These are phyloP conservation scores for Protomyces macrosporus DNA, from an alignment of 1,139 yeast genomes.

Conservation along the genomic window DNA sequence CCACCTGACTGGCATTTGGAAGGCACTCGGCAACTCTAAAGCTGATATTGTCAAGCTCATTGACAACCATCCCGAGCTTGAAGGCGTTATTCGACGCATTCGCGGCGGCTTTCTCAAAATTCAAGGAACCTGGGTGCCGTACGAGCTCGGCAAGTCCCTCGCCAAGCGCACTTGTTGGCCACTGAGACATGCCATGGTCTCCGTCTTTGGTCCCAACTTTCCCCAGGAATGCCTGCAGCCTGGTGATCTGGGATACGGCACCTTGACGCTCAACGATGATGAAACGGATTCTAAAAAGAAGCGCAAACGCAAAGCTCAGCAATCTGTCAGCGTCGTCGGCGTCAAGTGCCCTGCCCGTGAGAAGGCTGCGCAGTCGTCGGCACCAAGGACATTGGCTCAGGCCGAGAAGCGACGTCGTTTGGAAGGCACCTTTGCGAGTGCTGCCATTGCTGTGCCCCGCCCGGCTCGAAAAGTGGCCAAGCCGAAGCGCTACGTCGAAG, in stretches of 20 bases:
- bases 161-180: conserved; percentile 74
- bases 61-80: conserved; percentile 65
- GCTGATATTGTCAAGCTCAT: conserved; percentile 72
- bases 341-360: neutral
- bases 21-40: conserved; percentile 61
- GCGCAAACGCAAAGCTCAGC: conserved; percentile 14
- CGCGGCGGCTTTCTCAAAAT: conserved; percentile 89
- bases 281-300: conserved; percentile 17
- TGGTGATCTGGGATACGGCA: conserved; percentile 62
- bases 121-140: conserved; percentile 94
- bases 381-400: neutral
- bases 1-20: conserved; percentile 89
- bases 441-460: neutral
- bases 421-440: neutral
- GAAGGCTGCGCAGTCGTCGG: neutral
- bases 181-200: conserved; percentile 69
- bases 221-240: conserved; percentile 68
- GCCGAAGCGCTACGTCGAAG: neutral
- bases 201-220: conserved; percentile 71
- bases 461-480: neutral
- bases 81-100: conserved; percentile 66
- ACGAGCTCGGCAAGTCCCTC: conserved; percentile 57
- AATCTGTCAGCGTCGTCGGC: neutral
- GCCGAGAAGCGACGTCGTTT: neutral
- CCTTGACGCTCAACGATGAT: conserved; percentile 42